Base-by-base conservation (phyloP, 163 green algal genomes). In the Chloromonas sp. region DNA sequence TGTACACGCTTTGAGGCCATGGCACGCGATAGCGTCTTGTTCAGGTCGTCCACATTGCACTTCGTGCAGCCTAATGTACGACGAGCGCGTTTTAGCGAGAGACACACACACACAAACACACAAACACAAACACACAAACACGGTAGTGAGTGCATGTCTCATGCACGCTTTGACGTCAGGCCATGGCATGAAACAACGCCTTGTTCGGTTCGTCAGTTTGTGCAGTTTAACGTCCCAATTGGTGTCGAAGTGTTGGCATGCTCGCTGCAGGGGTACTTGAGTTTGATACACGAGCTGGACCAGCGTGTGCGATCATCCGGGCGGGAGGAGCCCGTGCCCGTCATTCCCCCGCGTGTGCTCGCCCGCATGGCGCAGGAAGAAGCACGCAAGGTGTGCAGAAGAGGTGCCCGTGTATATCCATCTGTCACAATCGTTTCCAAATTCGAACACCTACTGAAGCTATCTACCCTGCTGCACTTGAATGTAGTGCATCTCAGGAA, bases 311-410 rank as follows among this genome's bases (percentile, higher is more conserved):
- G 86, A 60, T 91, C 87, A 14, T 89, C 66, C 1, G 95, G 94
- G 0, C 83, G 95, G 0, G 84, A 88, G 15, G 14, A 90, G 2
- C 92, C 95, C 0, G 71, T 93, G 71, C 92, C 94, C 1, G 86
- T 87, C 61, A 70, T 96, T 0, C 90, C 86, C 60, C 89, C 91
- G 14, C 83, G 89, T 2, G 89, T 92, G 76, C 85, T 95, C 70
- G 88, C 84, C 14, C 77, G 87, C 1, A 81, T 92, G 87, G 91
- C 94, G 78, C 83, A 81, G n/a, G 93, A 94, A 71, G 90, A 91
- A 81, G 90, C 85, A 5, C 79, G 86, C 61, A 77, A 79, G 90
- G 87, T 86, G 81, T 3, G 78, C 78, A 60, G 36, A 36, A 61
- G 74, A 82, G 61, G 78, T 81, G 84, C 13, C 71, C 5, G 71